phyloP scores from a whole-genome alignment of 2,329 filamentous ascomycete genomes.

The Simplicillium aogashimaense region DNA sequence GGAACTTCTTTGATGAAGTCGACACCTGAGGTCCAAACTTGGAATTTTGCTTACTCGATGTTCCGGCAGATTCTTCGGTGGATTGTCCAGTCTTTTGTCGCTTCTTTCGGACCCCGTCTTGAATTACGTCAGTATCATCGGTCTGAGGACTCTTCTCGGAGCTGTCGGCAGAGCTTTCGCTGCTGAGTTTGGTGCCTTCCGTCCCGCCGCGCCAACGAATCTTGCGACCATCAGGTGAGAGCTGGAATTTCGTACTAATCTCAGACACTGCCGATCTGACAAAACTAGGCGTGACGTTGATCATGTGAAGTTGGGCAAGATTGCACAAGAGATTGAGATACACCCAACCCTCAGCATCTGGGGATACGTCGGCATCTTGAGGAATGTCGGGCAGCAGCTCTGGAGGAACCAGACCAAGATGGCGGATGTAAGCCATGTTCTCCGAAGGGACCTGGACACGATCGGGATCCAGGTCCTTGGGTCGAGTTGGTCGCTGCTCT shows the following conservation, averaged over 20 bases:
- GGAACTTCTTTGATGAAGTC: slow-evolving; percentile 38
- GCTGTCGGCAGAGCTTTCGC: slow-evolving; percentile 46
- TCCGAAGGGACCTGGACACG: slow-evolving; percentile 66
- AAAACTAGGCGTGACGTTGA: slow-evolving; percentile 73
- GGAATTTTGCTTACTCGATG: slow-evolving; percentile 25
- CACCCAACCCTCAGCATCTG: slow-evolving; percentile 66
- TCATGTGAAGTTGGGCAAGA: slow-evolving; percentile 75
- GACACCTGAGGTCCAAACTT: slow-evolving; percentile 28
- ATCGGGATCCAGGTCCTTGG: slow-evolving; percentile 67
- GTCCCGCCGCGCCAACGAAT: slow-evolving; percentile 68
- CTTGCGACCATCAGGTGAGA: slow-evolving; percentile 69
- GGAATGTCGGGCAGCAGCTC: slow-evolving; percentile 36
- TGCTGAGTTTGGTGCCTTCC: slow-evolving; percentile 55
- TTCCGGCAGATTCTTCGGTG: slow-evolving; percentile 20
- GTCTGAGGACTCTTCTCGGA: slow-evolving; percentile 37
- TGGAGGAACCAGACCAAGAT: slow-evolving; percentile 57
- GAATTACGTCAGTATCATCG: slow-evolving; percentile 35
- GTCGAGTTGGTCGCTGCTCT: slow-evolving; percentile 69
- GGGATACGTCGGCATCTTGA: slow-evolving; percentile 30
- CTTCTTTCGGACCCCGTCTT: slow-evolving; percentile 32
- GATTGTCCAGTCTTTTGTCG: slow-evolving; percentile 30
- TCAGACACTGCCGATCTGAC: slow-evolving; percentile 62
- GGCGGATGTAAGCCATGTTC: slow-evolving; percentile 71
- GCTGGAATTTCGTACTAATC: slow-evolving; percentile 64
- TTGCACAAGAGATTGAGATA: slow-evolving; percentile 74